Base-by-base conservation (phyloP, 2,329 filamentous ascomycete genomes). In the Beauveria asiatica region DNA sequence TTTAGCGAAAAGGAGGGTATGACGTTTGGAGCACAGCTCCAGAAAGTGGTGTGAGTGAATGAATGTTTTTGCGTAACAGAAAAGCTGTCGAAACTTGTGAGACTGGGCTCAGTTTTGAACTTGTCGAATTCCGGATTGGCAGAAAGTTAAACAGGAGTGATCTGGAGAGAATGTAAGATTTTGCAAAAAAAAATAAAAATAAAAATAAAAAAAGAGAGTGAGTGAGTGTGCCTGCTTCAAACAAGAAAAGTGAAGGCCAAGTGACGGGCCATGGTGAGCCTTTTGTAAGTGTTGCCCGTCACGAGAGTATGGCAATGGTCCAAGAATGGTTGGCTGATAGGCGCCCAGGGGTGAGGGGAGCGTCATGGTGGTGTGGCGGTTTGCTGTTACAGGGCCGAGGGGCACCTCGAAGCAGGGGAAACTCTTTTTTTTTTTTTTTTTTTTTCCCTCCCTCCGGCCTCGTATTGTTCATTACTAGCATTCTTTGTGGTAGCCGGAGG, bases 241-340 rank as follows among this genome's bases (percentile, higher is more conserved):
- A 56, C 9, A 45, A 39, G n/a, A 45, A 57, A 58, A 37, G 42
- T 49, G 44, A 57, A 37, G 30, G 16, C 9, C 45, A 57, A 57
- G 33, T 42, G 55, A 49, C 21, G 27, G 55, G 55, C 33, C 30
- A 9, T 41, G 21, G 17, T 9, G 21, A 19, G 33, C 55, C 45
- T 57, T 57, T 57, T 57, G 55, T 57, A 57, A 57, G 55, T 57
- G 16, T 13, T 39, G 11, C 46, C 7, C 9, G 55, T 57, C 44
- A 17, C 45, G 55, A 42, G 55, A 41, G 21, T 11, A 46, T 41
- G 30, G 45, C 17, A 6, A n/a, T 10, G 16, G 8, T 45, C 23
- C 45, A 21, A n/a, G 44, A 9, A 25, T 42, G 45, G 55, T 57
- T 57, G 55, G 55, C 55, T 50, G 23, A 7, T 41, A 57, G 55